These are phyloP conservation scores for Pelargonium cotyledonis DNA, from an alignment of 441 rosid genomes.

Conservation along the genomic window DNA sequence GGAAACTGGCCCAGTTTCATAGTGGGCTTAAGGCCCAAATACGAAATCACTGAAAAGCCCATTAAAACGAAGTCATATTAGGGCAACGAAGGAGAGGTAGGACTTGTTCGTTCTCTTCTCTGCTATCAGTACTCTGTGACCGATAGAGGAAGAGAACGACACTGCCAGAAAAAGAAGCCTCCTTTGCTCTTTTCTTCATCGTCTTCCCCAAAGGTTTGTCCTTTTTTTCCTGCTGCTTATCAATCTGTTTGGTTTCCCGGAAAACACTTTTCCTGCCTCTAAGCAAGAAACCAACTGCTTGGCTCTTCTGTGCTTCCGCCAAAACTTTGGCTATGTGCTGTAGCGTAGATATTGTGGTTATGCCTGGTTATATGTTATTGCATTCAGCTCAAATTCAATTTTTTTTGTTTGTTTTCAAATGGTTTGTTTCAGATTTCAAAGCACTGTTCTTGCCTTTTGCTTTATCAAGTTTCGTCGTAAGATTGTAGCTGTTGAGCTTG, in stretches of 20 bases:
- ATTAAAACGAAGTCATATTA: background rate
- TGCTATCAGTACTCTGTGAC: background rate
- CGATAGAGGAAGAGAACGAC: conserved; percentile 5
- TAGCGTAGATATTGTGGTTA: background rate
- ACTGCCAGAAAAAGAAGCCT: background rate
- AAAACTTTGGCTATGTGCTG: background rate
- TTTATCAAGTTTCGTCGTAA: background rate
- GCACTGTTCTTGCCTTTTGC: background rate
- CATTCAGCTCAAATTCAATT: background rate
- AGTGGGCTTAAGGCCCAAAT: background rate
- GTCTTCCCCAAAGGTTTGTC: background rate
- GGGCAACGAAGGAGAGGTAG: background rate
- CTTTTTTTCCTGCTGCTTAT: background rate
- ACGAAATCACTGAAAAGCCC: background rate
- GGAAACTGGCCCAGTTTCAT: background rate
- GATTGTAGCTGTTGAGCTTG: background rate
- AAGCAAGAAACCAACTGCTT: background rate
- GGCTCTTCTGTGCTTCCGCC: background rate
- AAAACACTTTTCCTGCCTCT: background rate
- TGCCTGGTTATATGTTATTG: background rate
- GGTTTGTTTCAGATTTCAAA: background rate
- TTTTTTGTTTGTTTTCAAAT: background rate
- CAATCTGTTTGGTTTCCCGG: background rate
- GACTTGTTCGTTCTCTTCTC: background rate
- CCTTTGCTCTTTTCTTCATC: background rate